A percentile compares a stretch with the other conserved stretches of the same genome.
Conservation (phyloP, 1,139 yeast species). For the Yamadazyma triangularis region DNA sequence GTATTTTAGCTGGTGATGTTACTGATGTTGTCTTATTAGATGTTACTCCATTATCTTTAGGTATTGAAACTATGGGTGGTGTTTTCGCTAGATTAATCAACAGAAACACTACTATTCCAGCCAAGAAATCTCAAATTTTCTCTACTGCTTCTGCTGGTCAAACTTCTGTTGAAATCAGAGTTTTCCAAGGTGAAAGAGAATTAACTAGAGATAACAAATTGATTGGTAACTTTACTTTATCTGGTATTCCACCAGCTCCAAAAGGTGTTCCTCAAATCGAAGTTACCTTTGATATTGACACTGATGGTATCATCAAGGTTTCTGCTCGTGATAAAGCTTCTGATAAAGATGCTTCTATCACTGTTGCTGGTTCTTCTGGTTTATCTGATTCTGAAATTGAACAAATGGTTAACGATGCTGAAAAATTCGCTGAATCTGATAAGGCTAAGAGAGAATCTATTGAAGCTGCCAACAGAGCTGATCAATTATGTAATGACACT, state of each 20-base stretch:
- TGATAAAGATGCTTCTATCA: conserved; percentile 96
- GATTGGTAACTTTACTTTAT: conserved; percentile 94
- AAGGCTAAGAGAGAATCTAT: conserved; percentile 92
- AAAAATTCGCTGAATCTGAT: conserved; percentile 95
- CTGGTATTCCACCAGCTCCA: conserved; percentile 98
- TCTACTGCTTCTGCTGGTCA: conserved; percentile 99
- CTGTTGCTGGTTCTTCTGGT: conserved; percentile 98
- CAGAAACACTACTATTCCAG: conserved; percentile 97
- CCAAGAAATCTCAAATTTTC: conserved; percentile 95
- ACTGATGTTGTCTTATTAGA: conserved; percentile 74
- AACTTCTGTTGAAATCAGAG: conserved; percentile 97
- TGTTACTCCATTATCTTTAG: conserved; percentile 96
- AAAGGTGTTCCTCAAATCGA: conserved; percentile 99
- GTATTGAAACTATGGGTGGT: conserved; percentile 99
- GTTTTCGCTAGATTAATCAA: conserved; percentile 96
- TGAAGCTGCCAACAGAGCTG: conserved; percentile 96
- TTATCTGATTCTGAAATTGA: conserved; percentile 94
- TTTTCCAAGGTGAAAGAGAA: conserved; percentile 99
- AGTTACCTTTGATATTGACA: conserved; percentile 96
- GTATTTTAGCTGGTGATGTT: conserved; percentile 97
- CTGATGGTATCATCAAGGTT: conserved; percentile 98
- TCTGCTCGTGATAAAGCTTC: conserved; percentile 98
- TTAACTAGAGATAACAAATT: conserved; percentile 97
- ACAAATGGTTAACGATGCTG: conserved; percentile 98
- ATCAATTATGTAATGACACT: conserved; percentile 93